Evolutionary conservation across 2,329 filamentous ascomycete genomes (phyloP).

Genomic region (Dothistroma pini): DNA sequence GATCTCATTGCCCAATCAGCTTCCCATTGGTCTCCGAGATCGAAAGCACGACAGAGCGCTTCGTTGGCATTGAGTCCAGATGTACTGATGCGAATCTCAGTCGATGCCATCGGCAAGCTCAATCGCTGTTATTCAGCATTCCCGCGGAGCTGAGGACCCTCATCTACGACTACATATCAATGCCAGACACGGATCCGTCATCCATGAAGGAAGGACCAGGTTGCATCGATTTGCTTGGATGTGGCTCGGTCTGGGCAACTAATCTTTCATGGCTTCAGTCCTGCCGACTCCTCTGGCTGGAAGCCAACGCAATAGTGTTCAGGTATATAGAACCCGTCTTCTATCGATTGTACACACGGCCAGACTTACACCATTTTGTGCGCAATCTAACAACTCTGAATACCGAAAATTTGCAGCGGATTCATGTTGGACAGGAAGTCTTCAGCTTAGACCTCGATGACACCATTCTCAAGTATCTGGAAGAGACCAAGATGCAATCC

Average conservation of each 20-base stretch:
- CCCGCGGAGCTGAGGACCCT: neutral
- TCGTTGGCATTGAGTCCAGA: neutral
- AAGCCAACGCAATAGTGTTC: slow-evolving; percentile 1
- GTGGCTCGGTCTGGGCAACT: neutral
- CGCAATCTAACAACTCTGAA: neutral
- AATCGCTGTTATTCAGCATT: neutral
- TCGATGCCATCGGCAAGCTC: neutral
- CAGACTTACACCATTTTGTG: neutral
- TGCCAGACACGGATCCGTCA: neutral
- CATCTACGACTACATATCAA: slow-evolving; percentile 1
- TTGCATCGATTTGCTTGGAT: neutral
- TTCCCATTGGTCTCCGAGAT: neutral
- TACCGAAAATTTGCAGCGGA: neutral
- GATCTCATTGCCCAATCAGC: neutral
- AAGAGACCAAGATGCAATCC: neutral
- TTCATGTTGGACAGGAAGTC: slow-evolving; percentile 1
- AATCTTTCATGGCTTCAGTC: neutral
- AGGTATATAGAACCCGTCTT: neutral
- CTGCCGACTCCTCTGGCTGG: slow-evolving; percentile 2
- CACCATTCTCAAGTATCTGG: neutral
- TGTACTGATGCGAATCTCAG: neutral
- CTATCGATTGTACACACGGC: neutral
- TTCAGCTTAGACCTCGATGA: neutral
- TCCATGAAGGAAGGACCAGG: neutral
- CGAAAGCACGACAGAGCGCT: neutral